Base-by-base conservation (phyloP, 768 basidiomycete species). In the Lactarius sp. region DNA sequence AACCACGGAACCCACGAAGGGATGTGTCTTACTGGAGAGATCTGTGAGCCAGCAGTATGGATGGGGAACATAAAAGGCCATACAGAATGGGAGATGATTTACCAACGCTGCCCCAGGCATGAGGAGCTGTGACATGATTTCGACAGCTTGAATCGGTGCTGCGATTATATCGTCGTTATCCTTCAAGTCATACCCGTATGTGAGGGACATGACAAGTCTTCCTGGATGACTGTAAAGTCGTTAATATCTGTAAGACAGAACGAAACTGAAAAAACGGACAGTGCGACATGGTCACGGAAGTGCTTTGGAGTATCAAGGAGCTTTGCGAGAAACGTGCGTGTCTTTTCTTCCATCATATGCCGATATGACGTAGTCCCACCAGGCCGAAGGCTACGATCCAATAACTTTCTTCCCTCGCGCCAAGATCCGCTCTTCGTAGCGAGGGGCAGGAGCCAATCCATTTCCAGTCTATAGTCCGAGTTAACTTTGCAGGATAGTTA, bases 51-150 rank as follows among this genome's bases (percentile, higher is more conserved):
- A 46, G 36, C 7, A 10, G 10, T 1, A 31, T n/a, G 6, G 5
- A n/a, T 10, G 33, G 6, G 2, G 10, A 2, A 20, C 20, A 20
- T 13, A 14, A 16, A 10, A 13, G 16, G 8, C 0, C 61, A 20
- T n/a, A 66, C 65, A 42, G 8, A 64, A 53, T 49, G 65, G 62
- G 27, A 66, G 47, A 27, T 52, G 14, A 27, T 64, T 64, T 13
- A 54, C 42, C 1, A 59, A 7, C 0, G 18, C 46, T 1, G 57
- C 51, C 3, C 65, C 62, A 27, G 66, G 66, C 5, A 59, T 18
- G 14, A n/a, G 0, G 2, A 56, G 6, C 14, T 2, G 56, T 9
- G 31, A 1, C 31, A 59, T 10, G 1, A 55, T 14, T n/a, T 66
- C 46, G 2, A 0, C 0, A 2, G 18, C 12, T 37, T 42, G 22